Evolutionary conservation across 345 rosid genomes (phyloP).

Genomic region (Geranium rotundifolium): DNA sequence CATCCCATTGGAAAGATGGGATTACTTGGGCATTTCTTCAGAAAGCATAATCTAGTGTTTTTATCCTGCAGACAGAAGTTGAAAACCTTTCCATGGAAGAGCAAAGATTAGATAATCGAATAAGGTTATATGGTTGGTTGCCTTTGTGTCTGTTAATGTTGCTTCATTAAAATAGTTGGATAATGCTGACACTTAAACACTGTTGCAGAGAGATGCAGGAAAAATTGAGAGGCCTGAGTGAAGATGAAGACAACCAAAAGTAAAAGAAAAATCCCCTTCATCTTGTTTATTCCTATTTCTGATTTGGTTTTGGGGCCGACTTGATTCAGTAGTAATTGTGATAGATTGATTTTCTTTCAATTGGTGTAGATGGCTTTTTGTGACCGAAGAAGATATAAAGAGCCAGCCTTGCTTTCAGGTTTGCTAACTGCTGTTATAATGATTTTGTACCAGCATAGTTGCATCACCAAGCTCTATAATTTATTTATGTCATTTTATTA

Average conservation of each 20-base stretch:
- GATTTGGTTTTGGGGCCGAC: neutral
- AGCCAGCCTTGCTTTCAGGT: conserved; percentile 64
- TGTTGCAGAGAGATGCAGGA: conserved; percentile 73
- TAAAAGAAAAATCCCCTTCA: conserved; percentile 19
- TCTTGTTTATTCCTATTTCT: neutral
- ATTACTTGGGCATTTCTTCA: neutral
- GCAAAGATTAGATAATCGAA: conserved; percentile 55
- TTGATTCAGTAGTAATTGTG: neutral
- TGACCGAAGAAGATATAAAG: conserved; percentile 86
- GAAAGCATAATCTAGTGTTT: conserved; percentile 1
- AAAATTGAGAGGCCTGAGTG: conserved; percentile 61
- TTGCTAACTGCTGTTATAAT: conserved; percentile 5
- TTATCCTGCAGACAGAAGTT: conserved; percentile 62
- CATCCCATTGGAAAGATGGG: conserved; percentile 1
- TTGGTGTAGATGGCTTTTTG: conserved; percentile 78
- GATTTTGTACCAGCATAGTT: neutral
- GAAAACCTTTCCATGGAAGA: conserved; percentile 65
- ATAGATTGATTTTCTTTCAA: conserved; percentile 9
- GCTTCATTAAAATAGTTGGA: conserved; percentile 11
- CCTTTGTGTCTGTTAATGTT: conserved; percentile 10
- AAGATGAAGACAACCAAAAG: conserved; percentile 72
- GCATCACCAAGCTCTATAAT: neutral
- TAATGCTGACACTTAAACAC: conserved; percentile 25
- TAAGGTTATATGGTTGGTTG: conserved; percentile 44
- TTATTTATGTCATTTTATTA: neutral